Evolutionary conservation across 495 filamentous ascomycete genomes (phyloP).

Genomic region (Penicillium cosmopolitanum): DNA sequence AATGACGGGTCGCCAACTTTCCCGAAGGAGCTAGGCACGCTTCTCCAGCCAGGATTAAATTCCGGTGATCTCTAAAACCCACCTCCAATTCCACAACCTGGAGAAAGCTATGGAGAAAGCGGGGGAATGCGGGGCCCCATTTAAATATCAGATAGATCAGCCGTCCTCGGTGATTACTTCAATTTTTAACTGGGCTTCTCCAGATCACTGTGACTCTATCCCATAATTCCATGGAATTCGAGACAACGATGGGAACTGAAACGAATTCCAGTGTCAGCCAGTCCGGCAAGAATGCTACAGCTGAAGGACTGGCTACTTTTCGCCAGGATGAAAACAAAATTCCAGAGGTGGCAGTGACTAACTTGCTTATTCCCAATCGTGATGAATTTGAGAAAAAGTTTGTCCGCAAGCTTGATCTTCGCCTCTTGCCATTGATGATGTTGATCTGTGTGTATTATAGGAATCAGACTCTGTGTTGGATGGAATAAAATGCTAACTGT

Average conservation of each 20-base stretch:
- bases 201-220: not conserved
- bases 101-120: slow-evolving; percentile 1
- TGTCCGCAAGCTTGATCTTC: slow-evolving; percentile 42
- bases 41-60: not conserved
- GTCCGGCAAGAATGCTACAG: not conserved
- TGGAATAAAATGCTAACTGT: not conserved
- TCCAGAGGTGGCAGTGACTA: not conserved
- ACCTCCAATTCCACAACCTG: not conserved
- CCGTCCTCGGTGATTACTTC: not conserved
- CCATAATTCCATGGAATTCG: not conserved
- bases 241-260: not conserved
- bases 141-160: not conserved
- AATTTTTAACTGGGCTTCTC: not conserved
- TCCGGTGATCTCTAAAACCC: not conserved
- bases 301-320: slow-evolving; percentile 3
- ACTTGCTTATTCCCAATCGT: slow-evolving; percentile 3
- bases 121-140: not conserved
- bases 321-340: slow-evolving; percentile 1
- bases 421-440: slow-evolving; percentile 49
- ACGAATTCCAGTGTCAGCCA: not conserved
- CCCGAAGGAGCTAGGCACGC: slow-evolving; percentile 4
- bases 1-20: slow-evolving; percentile 11
- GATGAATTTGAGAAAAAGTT: slow-evolving; percentile 42
- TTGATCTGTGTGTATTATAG: slow-evolving; percentile 22
- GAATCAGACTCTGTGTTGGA: not conserved